Base-by-base conservation (phyloP, 495 filamentous ascomycete species). In the Ascobolus immersus region DNA sequence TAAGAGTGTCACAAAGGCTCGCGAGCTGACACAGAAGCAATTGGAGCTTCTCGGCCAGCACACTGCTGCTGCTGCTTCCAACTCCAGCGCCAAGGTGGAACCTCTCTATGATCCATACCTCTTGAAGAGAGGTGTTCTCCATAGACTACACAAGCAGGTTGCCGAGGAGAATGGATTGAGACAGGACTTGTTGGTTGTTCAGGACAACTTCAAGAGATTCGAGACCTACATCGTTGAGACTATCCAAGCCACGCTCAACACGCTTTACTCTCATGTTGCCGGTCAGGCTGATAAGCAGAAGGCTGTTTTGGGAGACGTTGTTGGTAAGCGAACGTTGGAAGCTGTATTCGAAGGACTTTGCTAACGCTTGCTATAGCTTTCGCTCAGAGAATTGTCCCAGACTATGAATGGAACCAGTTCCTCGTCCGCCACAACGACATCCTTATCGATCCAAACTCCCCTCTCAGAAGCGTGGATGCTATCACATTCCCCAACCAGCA, bases 371-470 rank as follows among this genome's bases (percentile, higher is more conserved):
- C 20, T 5, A 32, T 15, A 47, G 43, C 59, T 35, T 67, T 64
- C n/a, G 60, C 70, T 1, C 75, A 90, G 52, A 57, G 60, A n/a
- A 67, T 94, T 32, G 75, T 80, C 1, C 64, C 65, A n/a, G 75
- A 91, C 42, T 86, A 89, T 35, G 86, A 96, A 54, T 96, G 80
- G 79, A 65, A 73, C 32, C 69, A 69, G 39, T 96, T 96, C 54
- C 44, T 70, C 21, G 51, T 60, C 28, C 67, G 77, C 42, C 73
- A 73, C 46, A 60, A 57, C 37, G 53, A 66, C 39, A 52, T 67
- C 12, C 70, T 96, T n/a, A 71, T 91, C 50, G 65, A 92, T 52
- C 75, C 81, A 1, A 65, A 69, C 34, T 59, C 67, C 3, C 66
- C 77, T 0, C 66, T 73, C 3, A 69, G 86, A 33, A 61, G 61